Evolutionary conservation across 148 eudicot species (phyloP).

Genomic region (Simmondsia chinensis): DNA sequence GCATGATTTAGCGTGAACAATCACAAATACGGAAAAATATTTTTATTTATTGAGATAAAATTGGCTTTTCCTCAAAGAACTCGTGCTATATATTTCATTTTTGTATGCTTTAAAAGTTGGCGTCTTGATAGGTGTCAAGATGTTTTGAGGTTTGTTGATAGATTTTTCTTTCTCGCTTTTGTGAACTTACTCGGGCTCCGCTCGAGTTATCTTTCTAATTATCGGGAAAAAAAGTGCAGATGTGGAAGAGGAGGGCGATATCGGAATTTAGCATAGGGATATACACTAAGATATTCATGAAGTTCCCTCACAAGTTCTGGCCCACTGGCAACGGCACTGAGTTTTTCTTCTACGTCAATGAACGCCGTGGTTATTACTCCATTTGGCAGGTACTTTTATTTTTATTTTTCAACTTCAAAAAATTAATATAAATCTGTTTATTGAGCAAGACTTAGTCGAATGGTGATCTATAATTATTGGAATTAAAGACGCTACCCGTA

Average conservation of each 20-base stretch:
- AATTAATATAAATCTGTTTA: too few relatives aligned
- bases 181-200: too few relatives aligned
- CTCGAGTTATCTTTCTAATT: too few relatives aligned
- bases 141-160: too few relatives aligned
- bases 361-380: slow-evolving; percentile 22
- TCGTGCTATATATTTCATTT: not conserved
- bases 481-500: too few relatives aligned
- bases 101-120: not conserved
- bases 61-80: not conserved
- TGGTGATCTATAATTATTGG: too few relatives aligned
- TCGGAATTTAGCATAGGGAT: slow-evolving; percentile 14
- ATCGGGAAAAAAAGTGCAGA: too few relatives aligned
- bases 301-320: slow-evolving; percentile 25
- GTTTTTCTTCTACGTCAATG: slow-evolving; percentile 18
- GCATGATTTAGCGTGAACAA: too few relatives aligned
- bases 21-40: too few relatives aligned
- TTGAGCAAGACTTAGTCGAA: too few relatives aligned
- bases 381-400: slow-evolving; percentile 19
- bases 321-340: slow-evolving; percentile 17
- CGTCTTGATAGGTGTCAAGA: not conserved
- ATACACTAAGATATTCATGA: slow-evolving; percentile 22
- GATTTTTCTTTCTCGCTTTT: too few relatives aligned
- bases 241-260: slow-evolving; percentile 21
- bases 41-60: not conserved
- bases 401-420: not conserved